Percentiles rank a stretch among this genome's conserved stretches.
These are phyloP conservation scores for Xerocomellus dryophilus DNA, from an alignment of 768 basidiomycete species.

Conservation along the genomic window DNA sequence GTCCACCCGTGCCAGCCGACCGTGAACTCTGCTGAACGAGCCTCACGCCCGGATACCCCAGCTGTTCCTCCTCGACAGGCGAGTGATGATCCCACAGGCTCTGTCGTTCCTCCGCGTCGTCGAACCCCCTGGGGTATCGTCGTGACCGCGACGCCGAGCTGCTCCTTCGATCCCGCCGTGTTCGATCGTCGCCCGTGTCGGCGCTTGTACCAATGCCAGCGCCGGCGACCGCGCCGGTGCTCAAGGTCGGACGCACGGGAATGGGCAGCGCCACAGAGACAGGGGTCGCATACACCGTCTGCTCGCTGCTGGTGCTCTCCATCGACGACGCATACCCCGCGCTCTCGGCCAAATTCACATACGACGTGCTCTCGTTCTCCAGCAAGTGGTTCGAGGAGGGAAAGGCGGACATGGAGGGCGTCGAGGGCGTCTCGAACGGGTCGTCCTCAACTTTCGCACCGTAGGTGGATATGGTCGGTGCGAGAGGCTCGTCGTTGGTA, in stretches of 20 bases:
- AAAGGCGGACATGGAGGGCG: slow-evolving; percentile 29
- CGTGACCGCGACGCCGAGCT: slow-evolving; percentile 47
- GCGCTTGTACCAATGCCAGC: background rate
- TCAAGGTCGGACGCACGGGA: background rate
- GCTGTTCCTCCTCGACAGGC: slow-evolving; percentile 20
- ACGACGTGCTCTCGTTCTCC: background rate
- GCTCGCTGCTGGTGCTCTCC: slow-evolving; percentile 15
- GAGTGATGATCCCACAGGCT: slow-evolving; percentile 47
- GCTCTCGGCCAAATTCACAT: background rate
- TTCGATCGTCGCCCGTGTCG: slow-evolving; percentile 5
- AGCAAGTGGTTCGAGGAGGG: slow-evolving; percentile 21
- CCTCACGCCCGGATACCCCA: slow-evolving; percentile 33
- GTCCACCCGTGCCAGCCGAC: slow-evolving; percentile 1
- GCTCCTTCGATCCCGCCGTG: slow-evolving; percentile 33
- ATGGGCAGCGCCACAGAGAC: slow-evolving; percentile 3
- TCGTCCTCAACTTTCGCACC: slow-evolving; percentile 9
- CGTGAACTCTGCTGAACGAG: slow-evolving; percentile 34
- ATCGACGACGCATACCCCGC: slow-evolving; percentile 4
- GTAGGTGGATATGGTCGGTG: slow-evolving; percentile 24
- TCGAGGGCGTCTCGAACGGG: slow-evolving; percentile 31
- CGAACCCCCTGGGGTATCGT: slow-evolving; percentile 43
- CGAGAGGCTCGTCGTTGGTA: slow-evolving; percentile 29
- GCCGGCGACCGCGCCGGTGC: background rate
- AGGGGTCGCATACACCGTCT: slow-evolving; percentile 14
- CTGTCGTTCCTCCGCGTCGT: slow-evolving; percentile 61